These are phyloP conservation scores for Phytophthora tentaculata DNA, from an alignment of 352 stramenopile species.

Conservation along the genomic window DNA sequence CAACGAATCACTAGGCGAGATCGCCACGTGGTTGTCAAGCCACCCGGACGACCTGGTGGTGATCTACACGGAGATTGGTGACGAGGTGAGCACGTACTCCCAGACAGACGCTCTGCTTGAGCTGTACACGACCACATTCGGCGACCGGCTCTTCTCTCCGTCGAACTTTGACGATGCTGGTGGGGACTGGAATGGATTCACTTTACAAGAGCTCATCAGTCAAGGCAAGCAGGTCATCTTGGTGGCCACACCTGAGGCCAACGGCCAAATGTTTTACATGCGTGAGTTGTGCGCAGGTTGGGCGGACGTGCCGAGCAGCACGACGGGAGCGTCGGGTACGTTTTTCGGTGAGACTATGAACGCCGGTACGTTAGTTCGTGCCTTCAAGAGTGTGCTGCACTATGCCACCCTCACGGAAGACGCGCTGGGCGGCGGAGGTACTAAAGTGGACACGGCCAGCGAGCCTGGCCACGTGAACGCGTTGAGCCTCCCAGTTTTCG, in stretches of 20 bases:
- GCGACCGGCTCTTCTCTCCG: conserved; percentile 58
- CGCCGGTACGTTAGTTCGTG: conserved; percentile 50
- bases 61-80: conserved; percentile 66
- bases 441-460: conserved; percentile 25
- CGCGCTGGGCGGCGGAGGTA: conserved; percentile 27
- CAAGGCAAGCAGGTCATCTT: conserved; percentile 62
- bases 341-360: conserved; percentile 56
- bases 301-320: conserved; percentile 44
- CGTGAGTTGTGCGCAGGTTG: conserved; percentile 51
- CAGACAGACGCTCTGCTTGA: conserved; percentile 53
- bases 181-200: conserved; percentile 56
- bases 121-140: conserved; percentile 56
- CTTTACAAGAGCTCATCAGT: conserved; percentile 51
- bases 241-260: conserved; percentile 47
- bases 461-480: conserved; percentile 41
- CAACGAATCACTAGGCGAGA: conserved; percentile 58
- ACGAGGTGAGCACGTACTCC: conserved; percentile 47
- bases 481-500: conserved; percentile 48
- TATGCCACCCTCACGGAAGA: conserved; percentile 59
- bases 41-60: conserved; percentile 56
- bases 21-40: conserved; percentile 59
- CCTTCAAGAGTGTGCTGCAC: conserved; percentile 53
- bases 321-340: conserved; percentile 26
- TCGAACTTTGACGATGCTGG: conserved; percentile 43
- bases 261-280: conserved; percentile 70